Evolutionary conservation across 108 stramenopile genomes (phyloP).

Genomic region (Discostella pseudostelligera): DNA sequence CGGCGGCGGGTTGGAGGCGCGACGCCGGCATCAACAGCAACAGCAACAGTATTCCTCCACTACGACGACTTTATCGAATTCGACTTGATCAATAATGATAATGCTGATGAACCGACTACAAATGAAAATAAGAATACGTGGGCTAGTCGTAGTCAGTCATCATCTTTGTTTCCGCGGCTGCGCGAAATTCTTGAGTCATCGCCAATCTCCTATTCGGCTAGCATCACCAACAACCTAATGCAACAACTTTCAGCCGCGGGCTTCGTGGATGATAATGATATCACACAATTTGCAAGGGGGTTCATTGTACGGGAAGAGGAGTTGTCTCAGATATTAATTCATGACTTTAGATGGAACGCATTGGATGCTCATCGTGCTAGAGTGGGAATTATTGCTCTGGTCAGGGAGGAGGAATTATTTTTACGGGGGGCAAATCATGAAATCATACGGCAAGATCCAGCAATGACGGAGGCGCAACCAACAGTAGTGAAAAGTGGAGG

Average conservation of each 20-base stretch:
- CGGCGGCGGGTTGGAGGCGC: too few relatives aligned
- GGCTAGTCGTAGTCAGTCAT: not conserved
- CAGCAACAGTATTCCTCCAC: not conserved
- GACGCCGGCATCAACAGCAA: not conserved
- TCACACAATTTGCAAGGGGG: slow-evolving; percentile 21
- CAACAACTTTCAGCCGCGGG: slow-evolving; percentile 10
- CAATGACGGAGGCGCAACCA: not conserved
- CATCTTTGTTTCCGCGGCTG: slow-evolving; percentile 17
- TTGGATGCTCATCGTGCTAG: slow-evolving; percentile 44
- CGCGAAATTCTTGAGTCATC: slow-evolving; percentile 11
- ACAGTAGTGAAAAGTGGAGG: not conserved
- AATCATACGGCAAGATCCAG: not conserved
- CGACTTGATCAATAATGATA: not conserved
- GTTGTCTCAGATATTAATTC: slow-evolving; percentile 26
- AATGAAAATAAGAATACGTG: not conserved
- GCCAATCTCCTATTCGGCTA: slow-evolving; percentile 14
- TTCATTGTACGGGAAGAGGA: slow-evolving; percentile 20
- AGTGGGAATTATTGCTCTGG: slow-evolving; percentile 29
- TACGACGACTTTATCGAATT: not conserved
- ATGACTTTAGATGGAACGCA: slow-evolving; percentile 35
- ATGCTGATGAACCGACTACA: not conserved
- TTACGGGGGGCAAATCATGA: not conserved
- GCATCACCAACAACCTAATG: slow-evolving; percentile 9
- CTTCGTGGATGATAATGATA: slow-evolving; percentile 32
- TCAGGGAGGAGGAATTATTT: not conserved